phyloP scores from a whole-genome alignment of 169 alveolate species.

The Amoebophrya sp. region DNA sequence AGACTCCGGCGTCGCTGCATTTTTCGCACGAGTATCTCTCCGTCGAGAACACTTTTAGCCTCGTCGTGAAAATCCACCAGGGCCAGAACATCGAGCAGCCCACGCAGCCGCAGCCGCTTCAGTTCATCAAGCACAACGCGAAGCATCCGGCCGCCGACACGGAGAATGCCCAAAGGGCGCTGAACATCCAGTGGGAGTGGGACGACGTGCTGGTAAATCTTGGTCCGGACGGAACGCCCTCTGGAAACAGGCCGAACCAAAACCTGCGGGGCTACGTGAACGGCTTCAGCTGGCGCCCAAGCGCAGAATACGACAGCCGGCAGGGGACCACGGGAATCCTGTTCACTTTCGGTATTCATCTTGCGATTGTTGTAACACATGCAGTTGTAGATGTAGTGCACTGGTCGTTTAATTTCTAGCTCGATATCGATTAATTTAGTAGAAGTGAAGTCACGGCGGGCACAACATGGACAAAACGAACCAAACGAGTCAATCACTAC shows the following conservation, averaged over 20 bases:
- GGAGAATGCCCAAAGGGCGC: not conserved
- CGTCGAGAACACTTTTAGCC: not conserved
- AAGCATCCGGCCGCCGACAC: not conserved
- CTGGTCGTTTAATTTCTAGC: too few species aligned
- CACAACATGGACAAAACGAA: too few species aligned
- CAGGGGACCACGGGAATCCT: not conserved
- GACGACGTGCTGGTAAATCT: not conserved
- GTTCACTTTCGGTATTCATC: not conserved
- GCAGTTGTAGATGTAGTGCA: too few species aligned
- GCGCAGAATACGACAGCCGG: not conserved
- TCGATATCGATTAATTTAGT: too few species aligned
- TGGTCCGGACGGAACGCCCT: not conserved
- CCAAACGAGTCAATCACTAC: too few species aligned
- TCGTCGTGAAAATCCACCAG: not conserved
- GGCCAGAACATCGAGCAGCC: not conserved
- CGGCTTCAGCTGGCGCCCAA: not conserved
- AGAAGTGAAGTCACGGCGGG: too few species aligned
- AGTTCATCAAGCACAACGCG: constrained; percentile 1
- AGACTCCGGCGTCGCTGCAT: not conserved
- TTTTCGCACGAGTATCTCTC: not conserved
- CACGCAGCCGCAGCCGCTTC: not conserved
- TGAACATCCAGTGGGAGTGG: not conserved
- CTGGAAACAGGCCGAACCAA: not conserved
- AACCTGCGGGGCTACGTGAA: not conserved
- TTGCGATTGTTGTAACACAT: too few species aligned